These are phyloP conservation scores for Pisolithus albus DNA, from an alignment of 768 basidiomycete genomes.

Conservation along the genomic window DNA sequence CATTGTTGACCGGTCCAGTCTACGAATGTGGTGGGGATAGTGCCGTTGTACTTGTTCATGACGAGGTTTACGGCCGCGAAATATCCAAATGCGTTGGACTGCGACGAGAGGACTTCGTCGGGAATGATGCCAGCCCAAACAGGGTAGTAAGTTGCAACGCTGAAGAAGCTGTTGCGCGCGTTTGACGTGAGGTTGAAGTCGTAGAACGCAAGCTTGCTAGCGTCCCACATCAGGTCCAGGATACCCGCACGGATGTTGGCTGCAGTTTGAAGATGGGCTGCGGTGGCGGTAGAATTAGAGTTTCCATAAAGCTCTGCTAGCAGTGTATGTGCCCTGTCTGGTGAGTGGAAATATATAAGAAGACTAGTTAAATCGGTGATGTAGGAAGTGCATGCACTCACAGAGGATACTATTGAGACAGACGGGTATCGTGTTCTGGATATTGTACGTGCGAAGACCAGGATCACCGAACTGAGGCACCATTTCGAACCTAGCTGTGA, in stretches of 20 bases:
- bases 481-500: constrained; percentile 39
- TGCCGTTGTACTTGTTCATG: constrained; percentile 81
- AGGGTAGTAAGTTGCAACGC: constrained; percentile 76
- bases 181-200: constrained; percentile 78
- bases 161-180: constrained; percentile 57
- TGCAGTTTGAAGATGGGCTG: constrained; percentile 51
- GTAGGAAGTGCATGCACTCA: constrained; percentile 30
- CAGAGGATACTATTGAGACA: constrained; percentile 84
- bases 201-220: constrained; percentile 78
- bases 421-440: constrained; percentile 62
- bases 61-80: constrained; percentile 76
- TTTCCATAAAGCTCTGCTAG: constrained; percentile 54
- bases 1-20: constrained; percentile 73
- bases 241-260: constrained; percentile 57
- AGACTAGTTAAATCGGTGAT: constrained; percentile 1
- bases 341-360: neutral
- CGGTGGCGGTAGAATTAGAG: constrained; percentile 37
- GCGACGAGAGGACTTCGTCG: constrained; percentile 49
- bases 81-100: constrained; percentile 56
- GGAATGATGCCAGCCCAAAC: constrained; percentile 86
- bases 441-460: constrained; percentile 64
- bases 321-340: constrained; percentile 58
- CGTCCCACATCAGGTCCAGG: constrained; percentile 84
- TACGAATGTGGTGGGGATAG: constrained; percentile 73
- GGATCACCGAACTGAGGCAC: constrained; percentile 35